Base-by-base conservation (phyloP, 805 yeast genomes). In the Priceomyces melissophilus region DNA sequence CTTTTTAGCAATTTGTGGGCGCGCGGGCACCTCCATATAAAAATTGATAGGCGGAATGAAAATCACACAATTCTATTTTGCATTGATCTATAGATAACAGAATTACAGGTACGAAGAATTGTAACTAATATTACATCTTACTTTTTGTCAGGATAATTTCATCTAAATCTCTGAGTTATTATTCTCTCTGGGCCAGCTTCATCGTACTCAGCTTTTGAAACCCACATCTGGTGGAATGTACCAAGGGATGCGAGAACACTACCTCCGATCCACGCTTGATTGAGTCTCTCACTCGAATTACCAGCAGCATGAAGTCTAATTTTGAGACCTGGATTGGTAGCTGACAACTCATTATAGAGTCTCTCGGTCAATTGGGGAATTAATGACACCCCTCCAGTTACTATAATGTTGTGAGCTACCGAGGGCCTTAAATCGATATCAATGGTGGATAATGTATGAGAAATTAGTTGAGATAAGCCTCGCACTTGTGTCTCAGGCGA, bases 211-310 rank as follows among this genome's bases (percentile, higher is more conserved):
- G 78, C 79, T 55, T 81, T 82, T 32, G 90, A 84, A 2, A 90
- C 96, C 96, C 96, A 90, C 65, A 86, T 68, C 62, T 90, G 97
- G 61, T 90, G 97, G 73, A 90, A 90, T 2, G 96, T 87, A 27
- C 97, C 97, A 52, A 90, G 72, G 39, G 93, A 82, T 4, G 95
- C 81, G 41, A 90, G 67, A 30, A 90, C 89, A 48, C 91, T 82
- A 6, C 96, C 96, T 34, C 97, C 97, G 37, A 90, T 76, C 96
- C 96, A 90, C 6, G 91, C 73, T 45, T 88, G 85, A 56, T 78
- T 84, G 48, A 79, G 78, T 56, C 96, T 76, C 63, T 90, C 96
- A 41, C 73, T 73, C 3, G 82, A 61, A 54, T 81, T 82, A 33
- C 96, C 96, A 5, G 84, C 78, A 2, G 95, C 83, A 50, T 88